Evolutionary conservation across 2,329 filamentous ascomycete species (phyloP), one percentile per base, ranked within the genome.

Genomic region (Penicillium sp.): DNA sequence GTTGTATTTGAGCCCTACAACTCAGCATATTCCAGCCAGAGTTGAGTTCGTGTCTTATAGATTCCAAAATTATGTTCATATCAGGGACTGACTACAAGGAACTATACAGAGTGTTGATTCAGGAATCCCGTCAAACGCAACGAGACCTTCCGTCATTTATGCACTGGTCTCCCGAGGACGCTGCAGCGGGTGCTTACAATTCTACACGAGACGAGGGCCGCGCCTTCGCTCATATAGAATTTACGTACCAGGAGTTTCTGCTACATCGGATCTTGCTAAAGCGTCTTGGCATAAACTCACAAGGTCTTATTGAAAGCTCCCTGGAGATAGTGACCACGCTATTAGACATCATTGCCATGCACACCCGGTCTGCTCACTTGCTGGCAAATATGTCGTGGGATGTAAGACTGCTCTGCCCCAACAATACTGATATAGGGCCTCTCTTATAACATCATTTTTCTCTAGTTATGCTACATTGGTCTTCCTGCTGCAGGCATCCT

Each of bases 401-500:
- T 45, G 43, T 45, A 45, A 45, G 43, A 12, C 6, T 8, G 17
- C 17, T 19, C 17, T 19, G 17, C 17, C 17, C 17, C 17, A 19
- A 19, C 17, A 19, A 19, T 19, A 19, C 17, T 19, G 17, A 19
- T 19, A 19, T 19, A 19, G 17, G 17, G 2, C 2, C 17, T 19
- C 17, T 19, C 17, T 45, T 1, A 45, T 21, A 26, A 45, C 3
- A 9, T 21, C 5, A 43, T 21, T 6, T 2, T 35, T 1, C 19
- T 37, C 13, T 24, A 45, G 43, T 37, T 45, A 37, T 45, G 43
- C 43, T 22, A 45, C 3, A 37, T 45, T 1, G 43, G 43, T 7
- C 43, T 45, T 29, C 43, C 43, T 37, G 43, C 43, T 9, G 43
- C 43, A 29, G 43, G 43, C 24, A 45, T 37, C 5, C 43, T 45